Percentiles rank a stretch among this genome's conserved stretches.
phyloP scores from a whole-genome alignment of 345 rosid species.

The Atalantia buxifolia region DNA sequence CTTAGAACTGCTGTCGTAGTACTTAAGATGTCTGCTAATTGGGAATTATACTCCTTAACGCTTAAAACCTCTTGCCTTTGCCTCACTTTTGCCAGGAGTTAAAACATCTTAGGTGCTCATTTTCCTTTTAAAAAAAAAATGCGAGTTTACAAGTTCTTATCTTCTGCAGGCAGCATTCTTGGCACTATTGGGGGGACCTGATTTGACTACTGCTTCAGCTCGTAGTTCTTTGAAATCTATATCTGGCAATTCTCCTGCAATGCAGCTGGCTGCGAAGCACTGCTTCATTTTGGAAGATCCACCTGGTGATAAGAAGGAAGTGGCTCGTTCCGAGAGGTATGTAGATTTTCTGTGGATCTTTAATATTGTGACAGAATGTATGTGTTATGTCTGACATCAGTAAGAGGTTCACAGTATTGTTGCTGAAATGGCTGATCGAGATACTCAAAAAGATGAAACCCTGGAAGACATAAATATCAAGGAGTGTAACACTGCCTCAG shows the following conservation, averaged over 20 bases:
- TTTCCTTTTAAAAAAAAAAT: neutral
- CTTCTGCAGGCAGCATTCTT: conserved; percentile 72
- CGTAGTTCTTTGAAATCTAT: conserved; percentile 62
- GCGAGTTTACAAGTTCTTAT: neutral
- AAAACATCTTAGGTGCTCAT: neutral
- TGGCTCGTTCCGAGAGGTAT: conserved; percentile 53
- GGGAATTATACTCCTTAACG: neutral
- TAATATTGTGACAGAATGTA: conserved; percentile 11
- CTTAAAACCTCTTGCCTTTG: neutral
- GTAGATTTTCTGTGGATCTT: conserved; percentile 8
- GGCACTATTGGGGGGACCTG: conserved; percentile 58
- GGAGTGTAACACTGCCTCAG: conserved; percentile 28
- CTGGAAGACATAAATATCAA: conserved; percentile 31
- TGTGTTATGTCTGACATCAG: conserved; percentile 27
- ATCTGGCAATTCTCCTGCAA: conserved; percentile 48
- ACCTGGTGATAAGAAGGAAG: conserved; percentile 59
- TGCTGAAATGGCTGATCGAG: conserved; percentile 34
- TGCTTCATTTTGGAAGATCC: conserved; percentile 93
- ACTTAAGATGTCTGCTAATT: neutral
- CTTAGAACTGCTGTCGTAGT: neutral
- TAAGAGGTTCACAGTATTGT: conserved; percentile 48
- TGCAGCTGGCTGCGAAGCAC: conserved; percentile 78
- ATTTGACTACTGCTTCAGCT: conserved; percentile 72
- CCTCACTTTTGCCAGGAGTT: neutral
- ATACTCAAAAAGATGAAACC: conserved; percentile 34